Evolutionary conservation across 345 rosid genomes (phyloP).

Genomic region (Nephelium lappaceum): DNA sequence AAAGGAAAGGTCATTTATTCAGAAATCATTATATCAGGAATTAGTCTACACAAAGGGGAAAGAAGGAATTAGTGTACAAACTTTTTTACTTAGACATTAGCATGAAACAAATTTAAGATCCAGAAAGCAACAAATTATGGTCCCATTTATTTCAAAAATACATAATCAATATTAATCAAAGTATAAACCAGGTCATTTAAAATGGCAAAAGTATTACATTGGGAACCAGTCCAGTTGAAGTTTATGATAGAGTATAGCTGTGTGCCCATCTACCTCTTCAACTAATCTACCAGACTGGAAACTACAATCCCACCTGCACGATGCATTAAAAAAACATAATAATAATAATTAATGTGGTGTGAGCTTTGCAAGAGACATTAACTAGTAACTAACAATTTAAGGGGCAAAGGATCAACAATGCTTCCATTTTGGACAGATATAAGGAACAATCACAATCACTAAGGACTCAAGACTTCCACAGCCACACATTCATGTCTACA

Average conservation of each 20-base stretch:
- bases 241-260: slow-evolving; percentile 92
- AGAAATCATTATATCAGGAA: neutral
- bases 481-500: neutral
- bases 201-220: slow-evolving; percentile 49
- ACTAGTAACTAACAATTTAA: neutral
- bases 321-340: slow-evolving; percentile 12
- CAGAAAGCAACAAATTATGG: neutral
- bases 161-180: neutral
- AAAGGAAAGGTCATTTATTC: neutral
- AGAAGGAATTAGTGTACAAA: neutral
- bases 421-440: neutral
- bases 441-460: neutral
- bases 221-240: slow-evolving; percentile 99
- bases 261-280: slow-evolving; percentile 99
- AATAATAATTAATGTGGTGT: neutral
- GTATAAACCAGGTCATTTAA: slow-evolving; percentile 15
- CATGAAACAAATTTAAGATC: neutral
- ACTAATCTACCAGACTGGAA: slow-evolving; percentile 93
- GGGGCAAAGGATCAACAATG: neutral
- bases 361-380: neutral
- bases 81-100: neutral
- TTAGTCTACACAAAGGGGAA: too few relatives aligned
- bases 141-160: neutral
- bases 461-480: neutral
- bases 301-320: slow-evolving; percentile 98